Base-by-base conservation (phyloP, 306 rosid genomes). In the Psophocarpus tetragonolobus region DNA sequence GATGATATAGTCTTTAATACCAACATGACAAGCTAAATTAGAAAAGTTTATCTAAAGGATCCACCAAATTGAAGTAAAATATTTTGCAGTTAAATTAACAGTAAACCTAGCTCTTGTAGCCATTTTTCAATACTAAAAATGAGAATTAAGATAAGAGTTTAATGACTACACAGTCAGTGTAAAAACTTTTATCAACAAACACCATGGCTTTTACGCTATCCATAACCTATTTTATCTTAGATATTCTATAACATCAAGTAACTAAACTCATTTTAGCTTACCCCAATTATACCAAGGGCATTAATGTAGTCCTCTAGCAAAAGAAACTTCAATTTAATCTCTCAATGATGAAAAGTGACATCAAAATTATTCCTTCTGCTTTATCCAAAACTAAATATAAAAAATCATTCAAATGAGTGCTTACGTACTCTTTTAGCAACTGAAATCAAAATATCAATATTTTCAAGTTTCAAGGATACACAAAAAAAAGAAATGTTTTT, bases 371-470 rank as follows among this genome's bases (percentile, higher is more conserved):
- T 53, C 53, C 35, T 32, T 51, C 14, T 53, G 24, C 23, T 35
- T 35, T 53, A 54, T 51, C 33, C 44, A n/a, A 33, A 60, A 60
- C 15, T n/a, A 23, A 53, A 72, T 35, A 3, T 13, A 20, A 30
- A 33, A 72, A 35, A 23, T 21, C 42, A 14, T 72, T 72, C 23
- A 36, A 21, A 72, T 54, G n/a, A 36, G 38, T 35, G 26, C 14
- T 8, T 32, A 17, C 44, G 3, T 21, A 15, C 50, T 18, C 47
- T 72, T 53, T 72, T 48, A 61, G 67, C 48, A 71, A 23, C 54
- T 10, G 14, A 70, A 58, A 71, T n/a, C 44, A 60, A 78, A 57
- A 5, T 32, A 71, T n/a, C 44, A 60, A 78, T 42, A 5, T 32
- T 21, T 33, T 21, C 24, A 38, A 20, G 76, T 42, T 61, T 62